phyloP scores from a whole-genome alignment of 768 basidiomycete genomes.

The Rhodocollybia butyracea region DNA sequence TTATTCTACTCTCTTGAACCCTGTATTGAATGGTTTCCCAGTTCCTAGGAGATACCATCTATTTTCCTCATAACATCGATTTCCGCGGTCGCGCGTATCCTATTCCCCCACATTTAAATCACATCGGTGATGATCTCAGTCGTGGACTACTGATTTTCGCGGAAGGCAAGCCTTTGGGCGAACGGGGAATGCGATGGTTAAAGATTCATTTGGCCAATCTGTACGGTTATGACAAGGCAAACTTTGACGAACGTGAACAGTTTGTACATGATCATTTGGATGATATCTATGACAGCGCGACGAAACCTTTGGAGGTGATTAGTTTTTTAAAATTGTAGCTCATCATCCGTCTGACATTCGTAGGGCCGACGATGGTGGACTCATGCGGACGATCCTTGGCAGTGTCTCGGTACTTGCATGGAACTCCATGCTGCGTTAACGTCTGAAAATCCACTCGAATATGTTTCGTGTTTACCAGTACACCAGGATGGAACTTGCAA shows the following conservation, averaged over 20 bases:
- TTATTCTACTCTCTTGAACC: neutral
- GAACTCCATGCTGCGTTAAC: constrained; percentile 82
- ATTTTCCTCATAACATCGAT: constrained; percentile 94
- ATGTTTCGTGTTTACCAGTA: constrained; percentile 73
- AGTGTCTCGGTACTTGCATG: constrained; percentile 89
- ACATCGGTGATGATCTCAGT: constrained; percentile 92
- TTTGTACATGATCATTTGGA: constrained; percentile 73
- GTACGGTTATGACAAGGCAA: constrained; percentile 92
- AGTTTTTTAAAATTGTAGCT: neutral
- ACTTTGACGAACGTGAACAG: constrained; percentile 85
- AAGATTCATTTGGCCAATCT: constrained; percentile 94
- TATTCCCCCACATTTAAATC: constrained; percentile 91
- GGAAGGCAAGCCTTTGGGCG: constrained; percentile 75
- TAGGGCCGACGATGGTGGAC: constrained; percentile 87
- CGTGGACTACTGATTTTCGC: constrained; percentile 86
- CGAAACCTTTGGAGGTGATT: constrained; percentile 71
- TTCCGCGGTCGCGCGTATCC: constrained; percentile 98
- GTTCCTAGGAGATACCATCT: constrained; percentile 88
- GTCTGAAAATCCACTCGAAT: constrained; percentile 61
- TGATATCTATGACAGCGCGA: constrained; percentile 79
- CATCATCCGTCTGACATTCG: neutral
- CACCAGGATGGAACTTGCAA: constrained; percentile 99
- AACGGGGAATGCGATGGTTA: constrained; percentile 86
- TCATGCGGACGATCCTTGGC: constrained; percentile 94
- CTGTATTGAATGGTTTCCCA: constrained; percentile 24